Percentiles rank a stretch among this genome's conserved stretches.
Evolutionary conservation across 257 asterid genomes (phyloP).

Genomic region (Capsicum chinense): DNA sequence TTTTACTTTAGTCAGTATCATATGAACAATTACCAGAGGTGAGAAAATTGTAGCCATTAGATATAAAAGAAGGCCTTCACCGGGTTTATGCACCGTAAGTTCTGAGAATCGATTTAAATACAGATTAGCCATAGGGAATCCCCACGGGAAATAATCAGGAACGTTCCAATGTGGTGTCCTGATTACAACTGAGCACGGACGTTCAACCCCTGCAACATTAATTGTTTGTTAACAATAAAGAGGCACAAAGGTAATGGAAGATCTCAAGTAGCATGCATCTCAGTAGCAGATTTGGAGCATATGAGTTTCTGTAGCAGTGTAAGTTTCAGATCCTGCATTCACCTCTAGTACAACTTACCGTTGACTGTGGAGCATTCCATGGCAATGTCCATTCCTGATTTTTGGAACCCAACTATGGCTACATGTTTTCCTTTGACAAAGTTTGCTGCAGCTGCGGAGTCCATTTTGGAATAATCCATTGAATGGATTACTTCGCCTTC

Average conservation of each 20-base stretch:
- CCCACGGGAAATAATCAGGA: constrained; percentile 53
- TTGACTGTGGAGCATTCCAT: constrained; percentile 47
- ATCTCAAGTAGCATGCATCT: not conserved
- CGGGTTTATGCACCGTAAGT: constrained; percentile 58
- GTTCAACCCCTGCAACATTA: constrained; percentile 35
- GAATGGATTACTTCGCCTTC: constrained; percentile 39
- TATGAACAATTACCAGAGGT: constrained; percentile 46
- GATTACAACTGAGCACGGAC: constrained; percentile 51
- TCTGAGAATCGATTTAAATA: constrained; percentile 52
- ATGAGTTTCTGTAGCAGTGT: too few species aligned
- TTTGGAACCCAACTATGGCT: constrained; percentile 47
- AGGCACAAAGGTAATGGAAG: not conserved
- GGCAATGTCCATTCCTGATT: constrained; percentile 58
- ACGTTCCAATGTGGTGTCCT: constrained; percentile 55
- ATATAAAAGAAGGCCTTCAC: constrained; percentile 43
- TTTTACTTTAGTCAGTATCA: not conserved
- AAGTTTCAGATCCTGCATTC: too few species aligned
- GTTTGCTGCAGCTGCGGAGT: constrained; percentile 10
- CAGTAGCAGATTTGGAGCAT: too few species aligned
- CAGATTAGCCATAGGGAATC: constrained; percentile 42
- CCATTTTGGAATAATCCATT: constrained; percentile 42
- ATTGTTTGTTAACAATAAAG: not conserved
- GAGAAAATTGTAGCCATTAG: constrained; percentile 50
- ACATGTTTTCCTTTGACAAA: constrained; percentile 17
- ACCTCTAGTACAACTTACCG: constrained; percentile 18